These are phyloP conservation scores for Diutina mesorugosa DNA, from an alignment of 1,139 yeast genomes.

Conservation along the genomic window DNA sequence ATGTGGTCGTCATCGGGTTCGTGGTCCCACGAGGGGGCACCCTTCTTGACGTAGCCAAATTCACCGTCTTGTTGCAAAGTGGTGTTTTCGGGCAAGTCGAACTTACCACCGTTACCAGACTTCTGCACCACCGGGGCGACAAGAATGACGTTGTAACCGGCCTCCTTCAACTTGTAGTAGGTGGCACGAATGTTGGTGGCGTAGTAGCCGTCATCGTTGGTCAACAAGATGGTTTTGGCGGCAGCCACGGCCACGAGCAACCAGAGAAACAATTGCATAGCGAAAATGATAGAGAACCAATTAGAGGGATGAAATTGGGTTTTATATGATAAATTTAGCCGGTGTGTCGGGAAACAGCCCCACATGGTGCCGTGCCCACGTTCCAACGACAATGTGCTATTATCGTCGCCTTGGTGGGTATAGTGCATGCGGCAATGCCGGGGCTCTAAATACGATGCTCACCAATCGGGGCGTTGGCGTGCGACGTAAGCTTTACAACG, in stretches of 20 bases:
- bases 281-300: too few species aligned
- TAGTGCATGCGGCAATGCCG: not conserved
- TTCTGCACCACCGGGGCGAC: conserved; percentile 49
- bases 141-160: conserved; percentile 41
- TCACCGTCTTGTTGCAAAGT: conserved; percentile 30
- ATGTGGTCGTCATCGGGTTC: conserved; percentile 27
- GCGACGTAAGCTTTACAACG: not conserved
- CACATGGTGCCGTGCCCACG: not conserved
- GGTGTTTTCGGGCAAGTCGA: conserved; percentile 29
- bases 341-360: not conserved
- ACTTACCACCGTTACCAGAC: conserved; percentile 48
- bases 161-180: conserved; percentile 38
- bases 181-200: conserved; percentile 50
- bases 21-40: conserved; percentile 36
- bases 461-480: not conserved
- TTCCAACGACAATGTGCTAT: not conserved
- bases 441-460: not conserved
- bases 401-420: not conserved
- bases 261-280: not conserved
- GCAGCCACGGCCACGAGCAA: not conserved
- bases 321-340: not conserved
- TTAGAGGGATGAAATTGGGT: not conserved
- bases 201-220: conserved; percentile 52
- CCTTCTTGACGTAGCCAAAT: conserved; percentile 25
- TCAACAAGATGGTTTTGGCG: conserved; percentile 35